Base-by-base conservation (phyloP, 306 rosid species). In the Pyrus pyrifolia region DNA sequence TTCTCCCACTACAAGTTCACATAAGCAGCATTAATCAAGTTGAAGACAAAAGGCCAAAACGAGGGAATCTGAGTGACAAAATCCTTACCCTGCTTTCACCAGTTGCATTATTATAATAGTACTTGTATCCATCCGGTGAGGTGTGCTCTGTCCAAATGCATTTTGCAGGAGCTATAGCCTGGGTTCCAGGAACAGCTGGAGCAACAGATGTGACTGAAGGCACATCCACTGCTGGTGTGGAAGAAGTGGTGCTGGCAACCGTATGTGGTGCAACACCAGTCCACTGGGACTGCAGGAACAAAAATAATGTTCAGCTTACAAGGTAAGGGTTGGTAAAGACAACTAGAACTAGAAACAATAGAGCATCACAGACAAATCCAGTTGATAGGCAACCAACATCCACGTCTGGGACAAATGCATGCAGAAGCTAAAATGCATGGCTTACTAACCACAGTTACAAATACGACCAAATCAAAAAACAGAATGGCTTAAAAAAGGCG, bases 121-220 rank as follows among this genome's bases (percentile, higher is more conserved):
- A 95, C 75, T 91, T 96, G 85, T 89, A 92, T 76, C 93, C 96
- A 82, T 96, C 98, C 0, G 99, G 99, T 81, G 97, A 96, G 51
- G 87, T 68, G 82, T 96, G 99, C 77, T 96, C 99, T 42, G 97
- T 91, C 99, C 99, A 96, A 76, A 88, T 73, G 82, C 91, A 82
- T 83, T 92, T 88, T 69, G 77, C 76, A 73, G 85, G 84, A 81
- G 77, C 63, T 3, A 70, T 40, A 62, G 79, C 77, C 81, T 88
- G 97, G 86, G 72, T 63, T 70, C 73, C 78, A 23, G 90, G 80
- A 60, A 79, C 74, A 46, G 87, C 74, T 68, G 92, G 76, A 80
- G 82, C 69, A 58, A 72, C 82, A 84, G 91, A 72, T 78, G 87
- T 69, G 81, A 90, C 87, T 72, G 91, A 79, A 92, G 85, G 87